Evolutionary conservation across 1,284 basidiomycete genomes (phyloP), one percentile per base, ranked within the genome.

Genomic region (Chalciporus sp.): DNA sequence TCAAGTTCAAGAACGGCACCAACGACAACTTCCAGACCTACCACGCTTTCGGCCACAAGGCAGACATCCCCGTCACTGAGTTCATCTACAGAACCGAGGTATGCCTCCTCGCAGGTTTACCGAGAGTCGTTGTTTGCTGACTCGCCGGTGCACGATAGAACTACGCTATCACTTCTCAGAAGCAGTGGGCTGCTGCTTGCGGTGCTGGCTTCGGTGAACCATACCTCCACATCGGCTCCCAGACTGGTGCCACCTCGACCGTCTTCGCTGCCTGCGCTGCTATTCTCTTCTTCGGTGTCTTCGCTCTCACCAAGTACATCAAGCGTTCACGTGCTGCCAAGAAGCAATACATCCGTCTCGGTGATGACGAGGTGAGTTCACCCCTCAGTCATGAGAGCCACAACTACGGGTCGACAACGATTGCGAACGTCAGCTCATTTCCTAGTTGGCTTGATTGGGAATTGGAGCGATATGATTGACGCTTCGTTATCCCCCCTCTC

Each of bases 1-100:
- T 94, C 78, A 87, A 83, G 72, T 93, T 94, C 84, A 87, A 85
- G 76, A 95, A 95, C 72, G 92, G 92, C 41, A 88, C 90, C 29
- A 63, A 72, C 35, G 77, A 76, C 56, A 70, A 75, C 61, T 85
- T 83, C 75, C 67, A 80, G 63, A 80, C 82, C 56, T 72, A 88
- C 66, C 82, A 86, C 64, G 84, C 83, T 64, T 89, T 88, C 67
- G 83, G 82, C 53, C 84, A 87, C 75, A 76, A 79, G 57, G 74
- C 82, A 54, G 88, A 85, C 62, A 86, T 92, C 61, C 82, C 89
- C 39, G 78, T 93, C 59, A 84, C 84, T 7, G 85, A 89, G 61
- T 93, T 94, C 76, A 84, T 88, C 66, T 84, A 87, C 74, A 83
- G 85, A 54, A 78, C 88, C 55, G 82, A 89, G 77, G 86, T 86